Base-by-base conservation (phyloP, 1,284 basidiomycete genomes). In the Violaceomyces palustris region DNA sequence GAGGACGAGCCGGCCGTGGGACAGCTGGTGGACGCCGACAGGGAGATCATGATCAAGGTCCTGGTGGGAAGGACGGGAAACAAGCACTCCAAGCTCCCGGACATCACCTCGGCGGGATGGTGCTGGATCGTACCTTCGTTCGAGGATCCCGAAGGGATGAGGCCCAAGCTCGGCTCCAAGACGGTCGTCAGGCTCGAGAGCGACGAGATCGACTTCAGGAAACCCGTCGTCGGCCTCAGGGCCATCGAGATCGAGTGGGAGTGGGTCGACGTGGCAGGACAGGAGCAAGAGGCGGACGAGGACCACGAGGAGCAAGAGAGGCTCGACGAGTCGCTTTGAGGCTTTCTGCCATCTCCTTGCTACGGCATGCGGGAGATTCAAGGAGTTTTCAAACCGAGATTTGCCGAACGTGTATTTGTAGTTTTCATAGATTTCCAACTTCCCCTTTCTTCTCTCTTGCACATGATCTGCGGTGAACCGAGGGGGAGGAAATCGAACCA, bases 61-160 rank as follows among this genome's bases (percentile, higher is more conserved):
- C 47, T 74, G 9, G 43, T 72, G 8, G 73, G 72, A 3, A 49
- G 65, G 25, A 67, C 59, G 23, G 73, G 73, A 12, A 46, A 40
- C 15, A 72, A 64, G 34, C 71, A 73, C 36, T 49, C 65, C 29
- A 57, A 56, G 39, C 34, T 74, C 7, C 70, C 72, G 0, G 72
- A 63, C 17, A 52, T 73, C 34, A 61, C 70, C 10, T 48, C 64
- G 0, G 61, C 71, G 1, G 72, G 73, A 4, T 62, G 72, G 55
- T 50, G 59, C 25, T 74, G 73, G 73, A 52, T 74, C 47, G 68
- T 74, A 23, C 73, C 73, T 0, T 45, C 61, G 0, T 74, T 74
- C 37, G 70, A 74, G 28, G 60, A 61, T 14, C 55, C 59, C 4
- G 32, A 42, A 8, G 51, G 48, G 5, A n/a, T 31, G 27, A 30